Base-by-base conservation (phyloP, 2,329 filamentous ascomycete genomes). In the Penicillium concentricum region DNA sequence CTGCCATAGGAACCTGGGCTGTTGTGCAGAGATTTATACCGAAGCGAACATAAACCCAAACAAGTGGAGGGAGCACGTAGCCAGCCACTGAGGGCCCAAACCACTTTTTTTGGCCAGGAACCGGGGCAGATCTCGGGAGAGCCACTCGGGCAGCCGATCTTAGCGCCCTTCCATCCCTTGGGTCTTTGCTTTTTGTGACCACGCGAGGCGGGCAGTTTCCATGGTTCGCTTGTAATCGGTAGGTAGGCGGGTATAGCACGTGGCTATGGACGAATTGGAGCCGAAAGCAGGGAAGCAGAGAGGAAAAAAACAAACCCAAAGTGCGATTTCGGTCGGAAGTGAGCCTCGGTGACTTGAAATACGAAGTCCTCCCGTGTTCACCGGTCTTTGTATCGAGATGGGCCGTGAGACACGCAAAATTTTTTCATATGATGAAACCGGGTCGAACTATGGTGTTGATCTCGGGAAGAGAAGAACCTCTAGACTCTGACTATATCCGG, bases 51-150 rank as follows among this genome's bases (percentile, higher is more conserved):
- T 16, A 12, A 43, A 26, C 7, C 1, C 22, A 20, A 34, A n/a
- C 20, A 30, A 32, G 30, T 51, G 46, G 38, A 35, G n/a, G n/a
- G 7, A 37, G 18, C 5, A 35, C 15, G n/a, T 20, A n/a, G 4
- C 16, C 16, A 50, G n/a, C 35, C 47, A n/a, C 34, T 15, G 34
- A 20, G 34, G 22, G 18, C 8, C 34, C 9, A 5, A 6, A n/a
- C 9, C 22, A 24, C 22, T 8, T 22, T 5, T 42, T 9, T 13
- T 38, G 13, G n/a, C n/a, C n/a, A 54, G 58, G 47, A 55, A 53
- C 41, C 52, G 51, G 57, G 16, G 43, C 48, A 61, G 61, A 63
- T 63, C 62, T 55, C 58, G 54, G 52, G 51, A 42, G 18, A 56
- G 22, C 55, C 54, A 52, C 43, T 58, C 45, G 51, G 58, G 51